Evolutionary conservation across 73 alveolate species (phyloP), one percentile per base, ranked within the genome.

Genomic region (Paramecium caudatum): DNA sequence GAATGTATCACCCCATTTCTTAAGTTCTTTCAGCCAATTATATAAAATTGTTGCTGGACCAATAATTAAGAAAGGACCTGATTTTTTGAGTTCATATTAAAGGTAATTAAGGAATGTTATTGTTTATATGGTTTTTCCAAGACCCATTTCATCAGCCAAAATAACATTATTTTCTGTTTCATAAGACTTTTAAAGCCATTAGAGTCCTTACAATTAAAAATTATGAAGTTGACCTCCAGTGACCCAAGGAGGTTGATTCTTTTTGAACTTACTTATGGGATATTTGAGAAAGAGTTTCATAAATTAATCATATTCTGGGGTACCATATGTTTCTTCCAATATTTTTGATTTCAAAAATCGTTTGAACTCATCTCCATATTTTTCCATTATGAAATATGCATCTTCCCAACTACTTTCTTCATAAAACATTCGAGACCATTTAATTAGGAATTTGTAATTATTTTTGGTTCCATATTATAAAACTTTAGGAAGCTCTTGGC

Each of bases 101-200:
- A 97, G 68, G 92, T 91, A 95, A 7, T 92, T 95, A 15, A 97
- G 61, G 83, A 96, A 94, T 3, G 99, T 90, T 36, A 96, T 96
- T 5, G 99, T 95, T 90, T 98, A 96, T 23, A 98, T 95, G n/a
- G 99, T 98, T 94, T 98, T 98, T 46, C 99, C 99, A 62, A 98
- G 90, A 10, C 99, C 99, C 99, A 98, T 98, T 94, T 98, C 99
- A 93, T 98, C 99, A 1, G 99, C 99, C 48, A 98, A 91, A 63
- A 98, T 95, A 6, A 97, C 99, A 91, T 97, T 97, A 30, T 93
- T 92, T 17, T 82, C 74, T 91, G 96, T 95, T 48, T 91, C 48
- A 94, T 97, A 97, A n/a, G 94, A 86, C 47, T 93, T 91, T 47
- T 93, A 63, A 47, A 98, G 90, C 99, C 99, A 98, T 91, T 98